Evolutionary conservation across 164 flowering plant genomes (phyloP).

Genomic region (Paratinospora sagittata): DNA sequence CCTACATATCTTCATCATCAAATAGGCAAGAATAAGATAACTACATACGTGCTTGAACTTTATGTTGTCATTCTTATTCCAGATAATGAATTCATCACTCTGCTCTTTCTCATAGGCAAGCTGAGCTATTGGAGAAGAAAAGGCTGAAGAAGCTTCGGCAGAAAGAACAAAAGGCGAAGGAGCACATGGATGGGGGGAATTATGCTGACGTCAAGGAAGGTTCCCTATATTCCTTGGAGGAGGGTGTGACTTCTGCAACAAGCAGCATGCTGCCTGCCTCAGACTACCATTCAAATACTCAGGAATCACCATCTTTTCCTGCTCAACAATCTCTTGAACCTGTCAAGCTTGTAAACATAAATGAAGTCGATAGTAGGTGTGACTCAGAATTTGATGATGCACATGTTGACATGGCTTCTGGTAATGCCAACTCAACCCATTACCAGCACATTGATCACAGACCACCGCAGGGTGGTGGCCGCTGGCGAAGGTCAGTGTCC

Average conservation of each 20-base stretch:
- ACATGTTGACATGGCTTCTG: slow-evolving; percentile 11
- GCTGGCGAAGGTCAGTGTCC: slow-evolving; percentile 30
- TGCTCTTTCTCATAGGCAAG: slow-evolving; percentile 40
- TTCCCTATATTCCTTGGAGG: slow-evolving; percentile 24
- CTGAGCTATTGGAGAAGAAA: slow-evolving; percentile 62
- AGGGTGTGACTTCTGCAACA: slow-evolving; percentile 18
- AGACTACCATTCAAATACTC: slow-evolving; percentile 20
- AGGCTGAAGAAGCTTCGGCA: slow-evolving; percentile 75
- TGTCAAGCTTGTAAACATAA: slow-evolving; percentile 11
- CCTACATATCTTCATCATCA: too few relatives aligned
- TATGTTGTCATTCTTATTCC: not conserved
- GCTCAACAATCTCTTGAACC: slow-evolving; percentile 21
- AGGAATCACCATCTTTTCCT: slow-evolving; percentile 18
- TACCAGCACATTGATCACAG: slow-evolving; percentile 24
- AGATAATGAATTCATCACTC: not conserved
- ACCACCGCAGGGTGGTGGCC: slow-evolving; percentile 24
- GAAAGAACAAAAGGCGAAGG: slow-evolving; percentile 62
- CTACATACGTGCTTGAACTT: not conserved
- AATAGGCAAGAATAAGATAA: too few relatives aligned
- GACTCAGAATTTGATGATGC: slow-evolving; percentile 11
- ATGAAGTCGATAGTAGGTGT: slow-evolving; percentile 20
- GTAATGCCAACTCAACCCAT: slow-evolving; percentile 17
- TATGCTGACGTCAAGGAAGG: slow-evolving; percentile 21
- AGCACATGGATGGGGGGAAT: slow-evolving; percentile 34
- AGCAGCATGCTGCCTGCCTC: slow-evolving; percentile 21